Conservation (phyloP, 306 rosid species). For the Biancaea sappan region DNA sequence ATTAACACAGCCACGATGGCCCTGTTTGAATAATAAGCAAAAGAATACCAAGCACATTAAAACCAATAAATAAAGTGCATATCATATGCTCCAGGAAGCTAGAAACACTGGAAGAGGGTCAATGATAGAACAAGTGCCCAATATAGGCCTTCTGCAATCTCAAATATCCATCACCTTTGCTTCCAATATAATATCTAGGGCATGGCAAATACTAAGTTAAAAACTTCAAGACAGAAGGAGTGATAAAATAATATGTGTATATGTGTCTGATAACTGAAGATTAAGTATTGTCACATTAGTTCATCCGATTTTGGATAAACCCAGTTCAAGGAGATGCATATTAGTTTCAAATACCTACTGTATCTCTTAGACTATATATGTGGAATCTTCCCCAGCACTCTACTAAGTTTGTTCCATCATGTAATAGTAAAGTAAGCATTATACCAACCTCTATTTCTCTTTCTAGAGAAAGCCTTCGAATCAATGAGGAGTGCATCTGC, state of each 20-base stretch:
- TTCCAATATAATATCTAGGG: neutral
- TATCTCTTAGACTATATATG: neutral
- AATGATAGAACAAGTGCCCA: neutral
- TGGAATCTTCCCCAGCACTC: neutral
- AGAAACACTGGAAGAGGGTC: slow-evolving; percentile 1
- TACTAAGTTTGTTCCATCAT: neutral
- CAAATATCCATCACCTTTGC: neutral
- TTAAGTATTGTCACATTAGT: neutral
- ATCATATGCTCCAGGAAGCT: slow-evolving; percentile 6
- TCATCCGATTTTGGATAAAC: neutral
- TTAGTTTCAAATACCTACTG: neutral
- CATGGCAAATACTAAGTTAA: neutral
- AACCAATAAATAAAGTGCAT: neutral
- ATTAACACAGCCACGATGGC: slow-evolving; percentile 94
- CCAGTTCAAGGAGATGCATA: neutral
- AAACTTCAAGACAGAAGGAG: neutral
- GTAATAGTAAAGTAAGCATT: neutral
- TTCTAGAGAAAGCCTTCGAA: slow-evolving; percentile 84
- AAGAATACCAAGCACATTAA: neutral
- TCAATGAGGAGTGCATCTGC: slow-evolving; percentile 88
- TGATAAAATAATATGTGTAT: neutral
- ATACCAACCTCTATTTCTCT: slow-evolving; percentile 79
- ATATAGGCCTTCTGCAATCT: neutral
- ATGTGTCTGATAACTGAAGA: neutral
- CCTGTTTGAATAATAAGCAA: slow-evolving; percentile 53